Percentiles rank a stretch among this genome's conserved stretches.
Evolutionary conservation across 2,329 filamentous ascomycete genomes (phyloP).

Genomic region (Fusarium sp.): DNA sequence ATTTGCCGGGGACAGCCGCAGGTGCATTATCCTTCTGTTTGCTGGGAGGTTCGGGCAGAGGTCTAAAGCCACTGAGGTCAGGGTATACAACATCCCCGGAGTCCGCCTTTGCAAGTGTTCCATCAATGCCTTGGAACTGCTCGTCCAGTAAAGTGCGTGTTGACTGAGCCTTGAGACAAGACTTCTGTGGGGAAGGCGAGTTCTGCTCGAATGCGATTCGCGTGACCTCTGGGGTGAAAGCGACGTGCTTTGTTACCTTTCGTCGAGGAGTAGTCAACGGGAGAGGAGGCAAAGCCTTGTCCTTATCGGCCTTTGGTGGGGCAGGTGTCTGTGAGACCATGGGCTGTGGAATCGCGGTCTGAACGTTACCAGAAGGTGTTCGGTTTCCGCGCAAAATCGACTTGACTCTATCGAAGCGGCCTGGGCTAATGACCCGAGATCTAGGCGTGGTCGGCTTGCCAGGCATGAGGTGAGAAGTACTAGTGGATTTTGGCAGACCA

Average conservation of each 20-base stretch:
- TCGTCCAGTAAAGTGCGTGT: conserved; percentile 38
- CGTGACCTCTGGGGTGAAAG: conserved; percentile 79
- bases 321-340: conserved; percentile 58
- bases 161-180: conserved; percentile 55
- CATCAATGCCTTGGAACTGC: conserved; percentile 45
- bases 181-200: conserved; percentile 67
- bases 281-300: conserved; percentile 62
- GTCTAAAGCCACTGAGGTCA: conserved; percentile 57
- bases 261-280: conserved; percentile 73
- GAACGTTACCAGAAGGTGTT: conserved; percentile 48
- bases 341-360: conserved; percentile 60
- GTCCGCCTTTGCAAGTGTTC: conserved; percentile 38
- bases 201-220: conserved; percentile 52
- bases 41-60: conserved; percentile 41
- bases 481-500: conserved; percentile 61
- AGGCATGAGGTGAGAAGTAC: conserved; percentile 52
- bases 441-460: conserved; percentile 48
- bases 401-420: conserved; percentile 64
- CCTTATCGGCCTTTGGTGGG: conserved; percentile 58
- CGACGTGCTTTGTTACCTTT: conserved; percentile 76
- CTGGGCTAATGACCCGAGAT: conserved; percentile 57
- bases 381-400: conserved; percentile 63
- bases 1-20: conserved; percentile 63
- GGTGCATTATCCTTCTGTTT: conserved; percentile 41
- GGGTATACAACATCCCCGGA: conserved; percentile 59